A percentile compares a stretch with the other conserved stretches of the same genome.
phyloP scores from a whole-genome alignment of 257 asterid genomes.

The Nicotiana noctiflora region DNA sequence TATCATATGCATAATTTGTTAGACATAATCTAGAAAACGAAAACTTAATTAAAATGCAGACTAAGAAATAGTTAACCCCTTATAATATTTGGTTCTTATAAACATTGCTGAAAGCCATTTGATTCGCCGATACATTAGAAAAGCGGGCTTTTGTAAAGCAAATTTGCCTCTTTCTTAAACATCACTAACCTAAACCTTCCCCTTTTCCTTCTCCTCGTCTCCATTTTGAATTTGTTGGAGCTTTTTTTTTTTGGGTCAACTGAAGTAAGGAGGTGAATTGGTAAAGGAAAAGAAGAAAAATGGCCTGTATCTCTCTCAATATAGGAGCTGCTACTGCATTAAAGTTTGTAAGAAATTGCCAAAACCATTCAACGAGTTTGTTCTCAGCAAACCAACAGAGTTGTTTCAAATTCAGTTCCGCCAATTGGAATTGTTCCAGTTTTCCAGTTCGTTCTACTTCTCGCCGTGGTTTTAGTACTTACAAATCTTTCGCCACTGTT shows the following conservation, averaged over 20 bases:
- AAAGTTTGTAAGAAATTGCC: conserved; percentile 14
- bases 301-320: conserved; percentile 27
- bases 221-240: not conserved
- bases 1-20: too few species aligned
- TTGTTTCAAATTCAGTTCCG: conserved; percentile 17
- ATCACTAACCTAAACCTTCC: not conserved
- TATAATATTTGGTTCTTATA: too few species aligned
- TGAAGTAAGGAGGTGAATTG: not conserved
- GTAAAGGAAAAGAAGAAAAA: not conserved
- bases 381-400: conserved; percentile 7
- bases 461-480: conserved; percentile 14
- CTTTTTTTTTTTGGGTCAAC: not conserved
- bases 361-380: conserved; percentile 16
- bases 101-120: too few species aligned
- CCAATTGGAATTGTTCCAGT: conserved; percentile 20
- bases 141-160: too few species aligned
- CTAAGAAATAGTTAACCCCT: too few species aligned
- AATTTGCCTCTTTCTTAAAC: not conserved
- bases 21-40: too few species aligned
- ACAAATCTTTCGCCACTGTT: conserved; percentile 18
- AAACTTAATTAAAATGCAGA: too few species aligned
- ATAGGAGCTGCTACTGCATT: conserved; percentile 12
- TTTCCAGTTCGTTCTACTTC: conserved; percentile 18
- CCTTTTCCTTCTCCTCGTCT: not conserved
- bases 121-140: too few species aligned